Evolutionary conservation across 2,329 filamentous ascomycete genomes (phyloP).

Genomic region (Cladosporium sp.): DNA sequence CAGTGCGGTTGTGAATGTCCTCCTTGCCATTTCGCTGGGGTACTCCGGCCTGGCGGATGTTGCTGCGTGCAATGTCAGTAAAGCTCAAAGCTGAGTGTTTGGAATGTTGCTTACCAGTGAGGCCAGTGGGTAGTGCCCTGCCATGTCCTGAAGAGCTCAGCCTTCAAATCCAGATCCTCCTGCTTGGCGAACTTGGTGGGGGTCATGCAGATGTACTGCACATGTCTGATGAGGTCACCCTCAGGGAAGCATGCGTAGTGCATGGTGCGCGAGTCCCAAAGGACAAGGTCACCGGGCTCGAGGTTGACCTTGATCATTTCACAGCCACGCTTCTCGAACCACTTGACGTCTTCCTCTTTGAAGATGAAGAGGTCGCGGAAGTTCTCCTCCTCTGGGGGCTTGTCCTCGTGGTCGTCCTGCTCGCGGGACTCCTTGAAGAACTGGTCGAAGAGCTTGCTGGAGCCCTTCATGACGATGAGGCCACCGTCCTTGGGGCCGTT

Average conservation of each 20-base stretch:
- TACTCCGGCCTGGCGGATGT: slow-evolving; percentile 42
- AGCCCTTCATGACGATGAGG: slow-evolving; percentile 50
- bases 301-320: slow-evolving; percentile 27
- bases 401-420: slow-evolving; percentile 36
- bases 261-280: slow-evolving; percentile 44
- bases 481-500: slow-evolving; percentile 52
- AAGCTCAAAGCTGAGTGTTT: background rate
- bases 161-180: slow-evolving; percentile 41
- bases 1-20: slow-evolving; percentile 41
- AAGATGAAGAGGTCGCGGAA: slow-evolving; percentile 49
- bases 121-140: slow-evolving; percentile 45
- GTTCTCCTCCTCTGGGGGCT: slow-evolving; percentile 38
- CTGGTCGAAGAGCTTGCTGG: slow-evolving; percentile 45
- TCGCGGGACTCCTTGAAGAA: slow-evolving; percentile 46
- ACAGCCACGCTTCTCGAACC: slow-evolving; percentile 29
- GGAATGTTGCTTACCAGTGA: slow-evolving; percentile 26
- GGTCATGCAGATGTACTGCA: slow-evolving; percentile 39
- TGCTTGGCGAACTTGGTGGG: slow-evolving; percentile 41
- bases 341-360: slow-evolving; percentile 38
- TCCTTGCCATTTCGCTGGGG: slow-evolving; percentile 42
- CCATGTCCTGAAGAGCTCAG: slow-evolving; percentile 39
- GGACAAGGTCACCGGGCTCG: slow-evolving; percentile 30
- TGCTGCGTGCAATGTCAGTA: slow-evolving; percentile 29
- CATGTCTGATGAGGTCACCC: slow-evolving; percentile 34
- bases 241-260: slow-evolving; percentile 45